Evolutionary conservation across 768 basidiomycete species (phyloP), one percentile per base, ranked within the genome.

Genomic region (Boletus sensibilis): DNA sequence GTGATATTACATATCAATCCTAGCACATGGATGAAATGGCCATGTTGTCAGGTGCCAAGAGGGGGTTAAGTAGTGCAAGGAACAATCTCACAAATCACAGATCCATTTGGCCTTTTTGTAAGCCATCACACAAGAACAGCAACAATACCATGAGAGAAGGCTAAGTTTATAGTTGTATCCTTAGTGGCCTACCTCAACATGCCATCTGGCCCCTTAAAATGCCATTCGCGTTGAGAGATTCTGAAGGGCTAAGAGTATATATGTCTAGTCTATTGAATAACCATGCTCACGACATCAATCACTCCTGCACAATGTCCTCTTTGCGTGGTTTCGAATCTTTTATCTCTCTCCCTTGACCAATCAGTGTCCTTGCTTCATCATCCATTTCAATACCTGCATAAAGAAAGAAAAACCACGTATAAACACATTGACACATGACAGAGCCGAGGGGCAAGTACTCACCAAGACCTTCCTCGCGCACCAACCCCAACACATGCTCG

Each of bases 291-390:
- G 25, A 13, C 4, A 37, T 56, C 27, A 55, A 56, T 69, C 68
- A 80, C 67, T 91, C 90, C 69, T 90, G 86, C 40, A 97, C 86
- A 63, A 98, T 96, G 70, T 98, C 95, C 77, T 97, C 96, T 75
- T 96, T 94, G 70, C 92, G 84, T n/a, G 94, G 92, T 66, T 75
- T 82, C 23, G 82, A 80, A 64, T 88, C 84, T 47, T 88, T 88
- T 57, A 95, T 79, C 72, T 95, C 92, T 52, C 79, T 82, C 31
- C 92, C 88, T 70, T 92, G 90, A 31, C 91, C 87, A 41, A 95
- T 84, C 61, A 96, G 78, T 12, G 84, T 83, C 73, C 90, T 83
- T 4, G 89, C 92, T 56, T 88, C 88, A 62, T 92, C 92, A 64
- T 93, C 93, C 50, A 95, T 76, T 37, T 94, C 80, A 39, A 91